Evolutionary conservation across 2,329 filamentous ascomycete species (phyloP), one percentile per base, ranked within the genome.

Genomic region (Triangularia setosa): DNA sequence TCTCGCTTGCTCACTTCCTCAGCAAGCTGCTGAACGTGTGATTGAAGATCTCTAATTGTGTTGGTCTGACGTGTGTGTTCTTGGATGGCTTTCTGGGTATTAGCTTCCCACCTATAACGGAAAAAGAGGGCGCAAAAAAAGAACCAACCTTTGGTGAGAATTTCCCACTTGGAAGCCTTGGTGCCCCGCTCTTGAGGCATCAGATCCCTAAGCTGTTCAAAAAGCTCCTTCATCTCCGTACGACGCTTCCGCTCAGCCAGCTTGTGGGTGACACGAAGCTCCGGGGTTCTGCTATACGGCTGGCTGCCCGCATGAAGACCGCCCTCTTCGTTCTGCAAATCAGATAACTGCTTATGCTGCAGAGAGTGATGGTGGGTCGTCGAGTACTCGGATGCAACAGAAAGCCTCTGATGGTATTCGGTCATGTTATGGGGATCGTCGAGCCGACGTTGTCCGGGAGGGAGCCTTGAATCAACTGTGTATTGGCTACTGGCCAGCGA

Each of bases 81-180:
- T 23, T 82, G 79, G 64, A 89, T 89, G 18, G 86, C 86, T 88
- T 68, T 55, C 68, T 61, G 28, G 16, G 8, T 9, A 58, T 67
- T 30, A 65, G 63, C 12, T 14, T 7, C n/a, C n/a, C n/a, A n/a
- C n/a, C n/a, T 28, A 16, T 5, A 58, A 9, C 6, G 23, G 61
- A 55, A 58, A 35, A 65, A 24, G 48, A n/a, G 30, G 30, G 11
- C 14, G 7, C 9, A 4, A 61, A 27, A 4, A n/a, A 52, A 53
- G 28, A 4, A 74, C 83, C 67, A 79, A 93, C 91, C 90, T 81
- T 94, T 94, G 2, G 90, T 93, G 16, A 96, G 75, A 58, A 94
- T 93, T 71, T 96, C 91, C 91, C 91, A 96, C 71, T 96, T 96
- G 69, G 90, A 93, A 0, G 91, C 91, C 75, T 95, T 96, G 24